These are phyloP conservation scores for Ceratobasidium sp. DNA, from an alignment of 1,284 basidiomycete genomes.

Conservation along the genomic window DNA sequence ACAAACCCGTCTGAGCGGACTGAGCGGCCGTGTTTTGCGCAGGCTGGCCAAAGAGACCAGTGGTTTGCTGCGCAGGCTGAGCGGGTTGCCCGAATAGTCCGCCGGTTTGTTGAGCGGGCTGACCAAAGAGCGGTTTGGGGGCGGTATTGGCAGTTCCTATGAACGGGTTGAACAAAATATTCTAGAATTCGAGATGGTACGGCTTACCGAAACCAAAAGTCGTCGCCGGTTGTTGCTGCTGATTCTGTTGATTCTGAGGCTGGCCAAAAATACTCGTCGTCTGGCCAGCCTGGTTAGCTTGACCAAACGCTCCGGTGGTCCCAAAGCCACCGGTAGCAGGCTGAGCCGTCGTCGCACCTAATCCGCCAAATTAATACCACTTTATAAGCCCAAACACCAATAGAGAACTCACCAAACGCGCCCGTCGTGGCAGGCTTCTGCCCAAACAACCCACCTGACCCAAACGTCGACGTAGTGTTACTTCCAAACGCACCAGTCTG, in stretches of 20 bases:
- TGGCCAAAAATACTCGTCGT: conserved; percentile 56
- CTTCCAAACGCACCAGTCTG: conserved; percentile 40
- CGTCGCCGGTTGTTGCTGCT: conserved; percentile 52
- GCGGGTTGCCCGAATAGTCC: conserved; percentile 49
- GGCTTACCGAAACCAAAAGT: conserved; percentile 49
- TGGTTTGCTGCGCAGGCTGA: conserved; percentile 53
- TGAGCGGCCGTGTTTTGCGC: conserved; percentile 52
- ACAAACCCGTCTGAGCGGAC: conserved; percentile 58
- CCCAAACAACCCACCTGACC: conserved; percentile 41
- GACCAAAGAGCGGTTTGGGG: conserved; percentile 46
- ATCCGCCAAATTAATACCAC: too few relatives aligned
- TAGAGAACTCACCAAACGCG: conserved; percentile 31
- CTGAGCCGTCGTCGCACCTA: conserved; percentile 42
- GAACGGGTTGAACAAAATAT: conserved; percentile 20
- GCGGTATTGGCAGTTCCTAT: conserved; percentile 45
- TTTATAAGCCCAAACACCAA: conserved; percentile 2
- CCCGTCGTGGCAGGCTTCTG: conserved; percentile 42
- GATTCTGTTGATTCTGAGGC: conserved; percentile 55
- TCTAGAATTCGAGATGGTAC: not conserved
- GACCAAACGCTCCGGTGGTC: conserved; percentile 51
- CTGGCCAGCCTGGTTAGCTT: conserved; percentile 42
- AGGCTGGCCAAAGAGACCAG: conserved; percentile 65
- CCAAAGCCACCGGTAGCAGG: conserved; percentile 49
- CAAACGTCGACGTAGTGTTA: conserved; percentile 42
- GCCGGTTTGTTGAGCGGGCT: conserved; percentile 44